These are phyloP conservation scores for Prototheca wickerhamii DNA, from an alignment of 163 green algal species.

Conservation along the genomic window DNA sequence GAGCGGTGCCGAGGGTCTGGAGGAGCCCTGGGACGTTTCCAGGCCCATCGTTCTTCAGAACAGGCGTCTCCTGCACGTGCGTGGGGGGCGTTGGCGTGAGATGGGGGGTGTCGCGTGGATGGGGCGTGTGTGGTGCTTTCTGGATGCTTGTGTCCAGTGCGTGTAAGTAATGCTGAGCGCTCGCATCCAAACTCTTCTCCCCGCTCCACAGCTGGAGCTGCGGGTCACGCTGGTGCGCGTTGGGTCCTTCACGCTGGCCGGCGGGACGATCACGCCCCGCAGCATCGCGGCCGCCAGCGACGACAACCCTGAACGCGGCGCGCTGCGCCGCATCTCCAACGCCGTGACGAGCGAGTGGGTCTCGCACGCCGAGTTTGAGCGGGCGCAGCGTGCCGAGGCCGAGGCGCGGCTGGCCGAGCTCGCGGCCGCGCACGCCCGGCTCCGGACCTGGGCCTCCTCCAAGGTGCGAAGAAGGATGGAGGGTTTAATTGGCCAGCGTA, in stretches of 20 bases:
- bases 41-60: neutral
- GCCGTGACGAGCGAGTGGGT: conserved; percentile 41
- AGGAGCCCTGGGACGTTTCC: neutral
- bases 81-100: neutral
- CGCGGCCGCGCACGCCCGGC: conserved; percentile 16
- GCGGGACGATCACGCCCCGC: conserved; percentile 22
- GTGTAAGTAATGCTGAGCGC: too few species aligned
- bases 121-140: neutral
- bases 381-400: conserved; percentile 17
- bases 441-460: conserved; percentile 26
- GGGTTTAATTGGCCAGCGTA: neutral
- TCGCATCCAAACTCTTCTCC: too few species aligned
- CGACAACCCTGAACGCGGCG: conserved; percentile 2
- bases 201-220: conserved; percentile 35
- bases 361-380: conserved; percentile 40
- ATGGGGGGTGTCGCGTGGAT: neutral
- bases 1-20: neutral
- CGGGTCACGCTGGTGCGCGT: conserved; percentile 31
- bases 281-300: conserved; percentile 6
- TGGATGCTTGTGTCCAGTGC: too few species aligned
- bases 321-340: conserved; percentile 19
- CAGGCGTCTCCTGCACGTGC: neutral
- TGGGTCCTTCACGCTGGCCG: conserved; percentile 16
- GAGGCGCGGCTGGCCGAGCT: conserved; percentile 30
- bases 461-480: conserved; percentile 14